Evolutionary conservation across 2,329 filamentous ascomycete genomes (phyloP), one percentile per base, ranked within the genome.

Genomic region (Epicoccum nigrum): DNA sequence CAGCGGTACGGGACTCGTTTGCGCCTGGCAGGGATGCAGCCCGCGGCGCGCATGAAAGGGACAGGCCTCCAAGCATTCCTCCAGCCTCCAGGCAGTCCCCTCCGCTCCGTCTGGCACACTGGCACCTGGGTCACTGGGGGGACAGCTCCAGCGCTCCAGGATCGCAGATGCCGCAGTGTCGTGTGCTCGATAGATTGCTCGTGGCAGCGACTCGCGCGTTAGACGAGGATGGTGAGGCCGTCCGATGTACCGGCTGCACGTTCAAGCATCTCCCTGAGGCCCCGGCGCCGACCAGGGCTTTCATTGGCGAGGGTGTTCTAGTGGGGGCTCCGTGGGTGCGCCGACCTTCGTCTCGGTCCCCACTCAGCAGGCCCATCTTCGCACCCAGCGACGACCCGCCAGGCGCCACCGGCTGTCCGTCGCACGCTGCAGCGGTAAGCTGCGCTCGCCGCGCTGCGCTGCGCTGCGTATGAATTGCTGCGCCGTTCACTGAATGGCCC

Each of bases 251-350:
- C 48, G 51, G 51, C 51, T 54, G 58, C 45, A 41, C 37, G 46
- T 45, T 44, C 48, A 58, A 56, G 54, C 57, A 56, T 54, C 21
- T 49, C 37, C 51, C 55, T 51, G 52, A 52, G 45, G 31, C 12
- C 28, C 27, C 34, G 33, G 46, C 8, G 19, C n/a, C n/a, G 47
- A 51, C 37, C 55, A 48, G 46, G 39, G 44, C 42, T 33, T 44
- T 45, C 54, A 60, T 62, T 56, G 59, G 51, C 39, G 31, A 9
- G 34, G 35, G 25, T 50, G 32, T 42, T 23, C 33, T 33, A 50
- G 57, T 60, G 59, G 61, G 59, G 60, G 60, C 48, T 35, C 45
- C 53, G 59, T 62, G 60, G 61, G 58, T 35, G 45, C 46, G 56
- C 60, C 58, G 58, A 56, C 54, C 49, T 45, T 52, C 27, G 27